Evolutionary conservation across 441 rosid genomes (phyloP).

Genomic region (Mallotus japonicus): DNA sequence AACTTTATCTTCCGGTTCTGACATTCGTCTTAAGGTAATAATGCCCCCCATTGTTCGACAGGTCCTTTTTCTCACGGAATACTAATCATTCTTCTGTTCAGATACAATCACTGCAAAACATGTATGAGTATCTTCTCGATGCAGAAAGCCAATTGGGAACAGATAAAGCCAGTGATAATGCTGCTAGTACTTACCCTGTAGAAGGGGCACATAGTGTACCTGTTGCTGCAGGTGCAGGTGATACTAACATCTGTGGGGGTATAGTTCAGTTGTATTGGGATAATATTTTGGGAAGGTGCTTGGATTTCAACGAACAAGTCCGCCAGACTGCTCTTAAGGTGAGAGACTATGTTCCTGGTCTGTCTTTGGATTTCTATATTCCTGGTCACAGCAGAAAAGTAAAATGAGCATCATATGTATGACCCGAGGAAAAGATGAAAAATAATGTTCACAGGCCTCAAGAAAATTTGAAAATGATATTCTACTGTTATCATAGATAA

Average conservation of each 20-base stretch:
- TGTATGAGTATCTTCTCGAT: conserved; percentile 95
- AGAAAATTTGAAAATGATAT: background rate
- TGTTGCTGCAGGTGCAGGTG: conserved; percentile 99
- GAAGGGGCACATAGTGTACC: conserved; percentile 73
- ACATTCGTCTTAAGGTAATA: conserved; percentile 86
- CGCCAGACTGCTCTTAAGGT: conserved; percentile 96
- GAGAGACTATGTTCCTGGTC: conserved; percentile 20
- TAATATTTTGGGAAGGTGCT: conserved; percentile 79
- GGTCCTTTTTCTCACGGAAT: conserved; percentile 7
- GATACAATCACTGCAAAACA: conserved; percentile 94
- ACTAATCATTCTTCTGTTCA: conserved; percentile 44
- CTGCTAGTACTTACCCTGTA: conserved; percentile 35
- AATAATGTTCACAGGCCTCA: background rate
- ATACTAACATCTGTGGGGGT: conserved; percentile 98
- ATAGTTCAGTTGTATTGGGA: conserved; percentile 98
- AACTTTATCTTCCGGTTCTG: conserved; percentile 68
- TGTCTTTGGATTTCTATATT: background rate
- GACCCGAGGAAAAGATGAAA: background rate
- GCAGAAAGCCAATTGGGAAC: conserved; percentile 91
- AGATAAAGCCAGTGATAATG: conserved; percentile 49
- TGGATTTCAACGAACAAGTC: conserved; percentile 84
- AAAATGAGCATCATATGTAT: background rate
- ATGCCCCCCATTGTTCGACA: conserved; percentile 7
- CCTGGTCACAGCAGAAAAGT: background rate
- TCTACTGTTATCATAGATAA: background rate